Conservation (phyloP, 805 yeast species). For the Wickerhamiella hasegawae region DNA sequence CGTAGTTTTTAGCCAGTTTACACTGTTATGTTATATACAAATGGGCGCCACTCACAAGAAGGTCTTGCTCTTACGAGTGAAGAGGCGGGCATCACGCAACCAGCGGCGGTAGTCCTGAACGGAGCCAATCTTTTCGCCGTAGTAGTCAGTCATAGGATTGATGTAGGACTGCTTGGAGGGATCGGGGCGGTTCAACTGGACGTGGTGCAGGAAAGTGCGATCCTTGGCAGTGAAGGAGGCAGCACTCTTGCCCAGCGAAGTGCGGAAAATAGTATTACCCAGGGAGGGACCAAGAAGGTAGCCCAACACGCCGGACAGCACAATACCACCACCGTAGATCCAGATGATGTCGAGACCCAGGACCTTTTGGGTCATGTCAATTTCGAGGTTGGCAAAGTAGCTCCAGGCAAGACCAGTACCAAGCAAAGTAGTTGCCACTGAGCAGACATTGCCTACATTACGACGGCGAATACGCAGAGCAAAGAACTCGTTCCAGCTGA, state of each 20-base stretch:
- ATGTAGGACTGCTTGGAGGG: conserved; percentile 73
- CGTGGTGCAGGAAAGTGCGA: conserved; percentile 54
- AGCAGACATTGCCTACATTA: conserved; percentile 47
- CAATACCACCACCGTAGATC: conserved; percentile 58
- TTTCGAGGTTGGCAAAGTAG: conserved; percentile 61
- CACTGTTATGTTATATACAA: no score
- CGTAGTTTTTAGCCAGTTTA: no score
- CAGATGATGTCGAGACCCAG: conserved; percentile 83
- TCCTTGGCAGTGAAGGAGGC: conserved; percentile 34
- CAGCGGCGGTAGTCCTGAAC: conserved; percentile 80
- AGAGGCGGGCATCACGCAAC: conserved; percentile 90
- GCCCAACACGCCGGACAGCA: conserved; percentile 61
- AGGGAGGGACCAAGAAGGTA: conserved; percentile 68
- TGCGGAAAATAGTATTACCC: conserved; percentile 50
- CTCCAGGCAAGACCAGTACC: conserved; percentile 60
- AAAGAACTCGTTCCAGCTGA: conserved; percentile 67
- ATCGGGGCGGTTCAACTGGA: conserved; percentile 72
- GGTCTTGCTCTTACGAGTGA: conserved; percentile 25
- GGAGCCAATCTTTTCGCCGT: conserved; percentile 88
- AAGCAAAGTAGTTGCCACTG: conserved; percentile 47
- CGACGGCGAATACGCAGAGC: conserved; percentile 61
- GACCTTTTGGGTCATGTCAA: conserved; percentile 74
- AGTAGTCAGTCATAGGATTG: conserved; percentile 97
- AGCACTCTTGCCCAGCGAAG: conserved; percentile 13
- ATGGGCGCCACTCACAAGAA: no score